Base-by-base conservation (phyloP, 306 rosid species). In the Quercus aquifolioides region DNA sequence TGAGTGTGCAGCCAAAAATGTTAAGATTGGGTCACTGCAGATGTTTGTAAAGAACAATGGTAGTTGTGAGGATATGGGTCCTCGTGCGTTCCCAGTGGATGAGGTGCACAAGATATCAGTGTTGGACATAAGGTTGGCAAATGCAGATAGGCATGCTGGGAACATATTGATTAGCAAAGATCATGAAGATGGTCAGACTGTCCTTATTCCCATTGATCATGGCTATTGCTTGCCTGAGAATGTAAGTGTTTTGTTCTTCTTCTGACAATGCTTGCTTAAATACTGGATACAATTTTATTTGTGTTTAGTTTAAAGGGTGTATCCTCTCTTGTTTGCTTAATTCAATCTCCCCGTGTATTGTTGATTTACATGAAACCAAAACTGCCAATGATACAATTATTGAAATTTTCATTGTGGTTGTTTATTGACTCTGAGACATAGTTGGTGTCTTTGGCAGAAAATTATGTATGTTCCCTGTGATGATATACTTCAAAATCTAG, bases 141-240 rank as follows among this genome's bases (percentile, higher is more conserved):
- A 89, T 87, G 90, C 89, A 43, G 92, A 89, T 81, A 85, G 92
- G 87, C 92, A 89, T 79, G 87, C 90, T 28, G 92, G 92, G 70
- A 89, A 89, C 80, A 89, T 89, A 74, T 75, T 89, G 85, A 80
- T 87, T 69, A 38, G 85, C 79, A 87, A 67, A 79, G 82, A 87
- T 43, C 77, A 76, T 19, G 80, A 74, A 71, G 82, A 79, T 71
- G 85, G 82, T 81, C 74, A 5, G 70, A 81, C 79, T 71, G 81
- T 79, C 68, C 90, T 89, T 52, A 81, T 89, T 79, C 92, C 92
- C 76, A 89, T 89, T 74, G 92, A 89, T 75, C 90, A 89, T 81
- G 90, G 91, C 69, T 89, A 89, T 77, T 89, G 92, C 85, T 78
- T 89, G 55, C 90, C 92, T 13, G 83, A 87, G 78, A 87, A 63